Percentiles rank a stretch among this genome's conserved stretches.
phyloP scores from a whole-genome alignment of 495 filamentous ascomycete species.

The Penicillium cosmopolitanum region DNA sequence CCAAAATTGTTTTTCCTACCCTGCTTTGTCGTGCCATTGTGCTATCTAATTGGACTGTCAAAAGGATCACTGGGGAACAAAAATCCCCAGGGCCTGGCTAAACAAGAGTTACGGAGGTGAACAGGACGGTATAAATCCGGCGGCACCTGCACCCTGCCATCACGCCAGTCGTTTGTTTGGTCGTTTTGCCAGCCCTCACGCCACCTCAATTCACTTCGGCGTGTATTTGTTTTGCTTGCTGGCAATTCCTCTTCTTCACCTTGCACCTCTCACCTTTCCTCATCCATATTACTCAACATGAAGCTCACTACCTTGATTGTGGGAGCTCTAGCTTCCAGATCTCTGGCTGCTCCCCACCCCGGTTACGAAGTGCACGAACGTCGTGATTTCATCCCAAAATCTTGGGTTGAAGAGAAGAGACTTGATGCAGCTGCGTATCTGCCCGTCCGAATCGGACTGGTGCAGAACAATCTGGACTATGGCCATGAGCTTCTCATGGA shows the following conservation, averaged over 20 bases:
- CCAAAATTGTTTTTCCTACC: background rate
- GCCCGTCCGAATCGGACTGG: conserved; percentile 59
- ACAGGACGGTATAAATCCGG: background rate
- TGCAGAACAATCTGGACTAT: conserved; percentile 55
- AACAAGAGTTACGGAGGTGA: background rate
- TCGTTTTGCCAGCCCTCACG: background rate
- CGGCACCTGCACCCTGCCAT: too few relatives aligned
- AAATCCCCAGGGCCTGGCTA: background rate
- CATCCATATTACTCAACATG: conserved; percentile 25
- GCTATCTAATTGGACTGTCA: background rate
- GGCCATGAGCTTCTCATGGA: conserved; percentile 60
- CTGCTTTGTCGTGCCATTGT: background rate
- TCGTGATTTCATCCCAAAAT: conserved; percentile 34
- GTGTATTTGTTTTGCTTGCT: background rate
- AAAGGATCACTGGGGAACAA: background rate
- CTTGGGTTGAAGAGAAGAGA: conserved; percentile 37
- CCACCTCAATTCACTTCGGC: background rate
- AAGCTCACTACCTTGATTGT: conserved; percentile 35
- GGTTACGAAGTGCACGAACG: conserved; percentile 48
- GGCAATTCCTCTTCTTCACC: background rate
- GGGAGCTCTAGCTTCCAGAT: conserved; percentile 28
- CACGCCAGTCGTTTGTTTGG: too few relatives aligned
- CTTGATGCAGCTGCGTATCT: conserved; percentile 40
- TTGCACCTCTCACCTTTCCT: background rate
- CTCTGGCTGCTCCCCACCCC: conserved; percentile 34